Evolutionary conservation across 306 rosid genomes (phyloP).

Genomic region (Corylus americana): DNA sequence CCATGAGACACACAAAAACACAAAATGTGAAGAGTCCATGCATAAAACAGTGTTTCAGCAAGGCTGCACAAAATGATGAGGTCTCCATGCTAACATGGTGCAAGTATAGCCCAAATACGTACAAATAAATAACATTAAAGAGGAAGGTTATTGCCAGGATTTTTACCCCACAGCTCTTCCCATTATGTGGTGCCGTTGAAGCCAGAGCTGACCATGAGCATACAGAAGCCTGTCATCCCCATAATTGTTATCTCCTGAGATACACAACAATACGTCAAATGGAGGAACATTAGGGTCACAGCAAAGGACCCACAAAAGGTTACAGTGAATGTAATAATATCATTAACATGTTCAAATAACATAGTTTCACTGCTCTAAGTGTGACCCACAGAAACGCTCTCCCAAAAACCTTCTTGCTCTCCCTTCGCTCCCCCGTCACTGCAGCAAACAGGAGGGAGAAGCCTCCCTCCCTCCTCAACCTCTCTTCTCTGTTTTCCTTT

Average conservation of each 20-base stretch:
- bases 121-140: slow-evolving; percentile 1
- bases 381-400: too few species aligned
- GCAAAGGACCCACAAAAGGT: neutral
- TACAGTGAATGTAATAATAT: slow-evolving; percentile 3
- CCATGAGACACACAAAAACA: too few species aligned
- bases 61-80: neutral
- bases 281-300: neutral
- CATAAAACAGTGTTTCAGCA: neutral
- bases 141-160: neutral
- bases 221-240: slow-evolving; percentile 91
- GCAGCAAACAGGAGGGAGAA: too few species aligned
- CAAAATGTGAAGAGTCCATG: neutral
- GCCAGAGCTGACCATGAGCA: slow-evolving; percentile 95
- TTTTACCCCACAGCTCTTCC: slow-evolving; percentile 94
- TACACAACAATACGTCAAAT: slow-evolving; percentile 13
- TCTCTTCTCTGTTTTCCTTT: too few species aligned
- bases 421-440: too few species aligned
- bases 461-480: too few species aligned
- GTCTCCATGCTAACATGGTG: slow-evolving; percentile 8
- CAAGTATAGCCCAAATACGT: slow-evolving; percentile 1
- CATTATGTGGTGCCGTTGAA: slow-evolving; percentile 88
- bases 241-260: slow-evolving; percentile 83
- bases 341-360: neutral
- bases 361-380: too few species aligned
- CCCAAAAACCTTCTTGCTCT: too few species aligned